Percentiles rank a stretch among this genome's conserved stretches.
Evolutionary conservation across 192 early-diverging fungal species (phyloP).

Genomic region (Coemansia sp.): DNA sequence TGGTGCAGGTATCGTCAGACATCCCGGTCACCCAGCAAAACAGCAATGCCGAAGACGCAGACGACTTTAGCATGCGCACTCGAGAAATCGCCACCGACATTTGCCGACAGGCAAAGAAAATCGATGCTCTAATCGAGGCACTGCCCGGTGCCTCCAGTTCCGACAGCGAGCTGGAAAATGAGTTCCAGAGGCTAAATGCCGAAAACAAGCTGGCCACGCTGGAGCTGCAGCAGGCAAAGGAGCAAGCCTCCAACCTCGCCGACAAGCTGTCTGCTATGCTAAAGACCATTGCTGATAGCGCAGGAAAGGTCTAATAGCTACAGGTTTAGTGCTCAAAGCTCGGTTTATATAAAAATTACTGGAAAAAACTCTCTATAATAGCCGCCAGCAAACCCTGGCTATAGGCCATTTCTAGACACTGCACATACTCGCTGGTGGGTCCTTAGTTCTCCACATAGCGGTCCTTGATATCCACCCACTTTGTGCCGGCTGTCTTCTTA

Average conservation of each 20-base stretch:
- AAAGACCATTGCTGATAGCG: slow-evolving; percentile 30
- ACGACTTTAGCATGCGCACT: slow-evolving; percentile 32
- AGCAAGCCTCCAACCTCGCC: slow-evolving; percentile 30
- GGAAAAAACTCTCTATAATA: no score
- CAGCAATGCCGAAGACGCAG: slow-evolving; percentile 23
- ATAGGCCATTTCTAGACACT: no score
- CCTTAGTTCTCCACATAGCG: slow-evolving; percentile 28
- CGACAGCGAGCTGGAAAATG: slow-evolving; percentile 27
- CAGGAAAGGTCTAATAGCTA: slow-evolving; percentile 9
- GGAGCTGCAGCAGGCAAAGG: slow-evolving; percentile 34
- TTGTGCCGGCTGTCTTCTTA: slow-evolving; percentile 48
- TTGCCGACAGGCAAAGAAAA: slow-evolving; percentile 48
- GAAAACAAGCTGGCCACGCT: slow-evolving; percentile 33
- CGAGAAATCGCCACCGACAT: slow-evolving; percentile 51
- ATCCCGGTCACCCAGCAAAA: slow-evolving; percentile 48
- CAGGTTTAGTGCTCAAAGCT: no score
- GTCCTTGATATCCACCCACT: slow-evolving; percentile 54
- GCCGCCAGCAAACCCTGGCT: no score
- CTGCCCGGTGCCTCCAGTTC: slow-evolving; percentile 34
- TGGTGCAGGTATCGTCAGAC: slow-evolving; percentile 35
- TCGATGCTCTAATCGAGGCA: slow-evolving; percentile 44
- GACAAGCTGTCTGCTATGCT: slow-evolving; percentile 11
- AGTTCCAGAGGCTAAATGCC: slow-evolving; percentile 32
- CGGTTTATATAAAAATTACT: no score
- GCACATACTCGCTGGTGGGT: background rate